Evolutionary conservation across 768 basidiomycete species (phyloP), one percentile per base, ranked within the genome.

Genomic region (Tulasnella sp.): DNA sequence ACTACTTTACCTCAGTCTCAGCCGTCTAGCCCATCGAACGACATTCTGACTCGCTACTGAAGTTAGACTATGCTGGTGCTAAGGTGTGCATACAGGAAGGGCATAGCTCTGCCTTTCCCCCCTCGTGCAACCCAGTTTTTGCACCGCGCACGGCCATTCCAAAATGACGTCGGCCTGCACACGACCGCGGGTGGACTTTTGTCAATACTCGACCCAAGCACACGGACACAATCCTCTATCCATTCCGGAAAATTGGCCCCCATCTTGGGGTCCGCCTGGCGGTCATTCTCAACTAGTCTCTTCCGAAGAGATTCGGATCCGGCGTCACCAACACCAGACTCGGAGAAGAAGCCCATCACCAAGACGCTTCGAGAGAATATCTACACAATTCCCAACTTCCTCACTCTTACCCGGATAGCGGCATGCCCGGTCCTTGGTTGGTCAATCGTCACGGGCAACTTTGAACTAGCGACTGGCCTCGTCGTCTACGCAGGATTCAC

Each of bases 401-500:
- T 99, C 57, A 99, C 98, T 0, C 82, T 91, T 32, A 95, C 95
- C 1, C 89, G 98, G 69, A 96, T 99, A 81, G 81, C 90, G 20
- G 90, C 97, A 0, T 98, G 96, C 83, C 98, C 98, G 13, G 86
- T 92, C 16, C 88, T 99, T n/a, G 97, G 94, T 5, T 98, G 93
- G 89, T 90, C 92, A 39, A 93, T 99, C 77, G 82, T 98, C 48
- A 85, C 95, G 48, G 91, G 91, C 78, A 88, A 98, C 82, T 96
- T 93, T 82, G 84, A 88, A 61, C 86, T 91, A 73, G 96, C 98
- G 20, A 94, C 96, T 0, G 88, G 90, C 3, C 83, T 99, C 32
- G 88, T 99, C 18, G 89, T 92, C 10, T 96, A 95, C 82, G 96
- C 96, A 0, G 96, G 96, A n/a, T 85, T 96, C 76, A 94, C 94